Conservation (phyloP, 441 rosid species). For the Jatropha multifida region DNA sequence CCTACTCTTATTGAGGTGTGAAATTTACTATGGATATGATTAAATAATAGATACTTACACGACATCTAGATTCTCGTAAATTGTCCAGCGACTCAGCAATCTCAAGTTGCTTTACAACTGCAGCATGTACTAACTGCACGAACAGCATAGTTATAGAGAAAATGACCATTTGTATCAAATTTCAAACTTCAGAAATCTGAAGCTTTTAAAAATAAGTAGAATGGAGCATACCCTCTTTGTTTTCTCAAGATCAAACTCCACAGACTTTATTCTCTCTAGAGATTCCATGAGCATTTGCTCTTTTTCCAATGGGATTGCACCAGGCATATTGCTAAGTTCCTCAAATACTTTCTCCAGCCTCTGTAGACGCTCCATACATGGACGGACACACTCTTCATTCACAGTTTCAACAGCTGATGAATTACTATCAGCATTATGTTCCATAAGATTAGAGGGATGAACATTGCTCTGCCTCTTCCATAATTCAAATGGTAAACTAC, state of each 20-base stretch:
- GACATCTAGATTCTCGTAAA: conserved; percentile 54
- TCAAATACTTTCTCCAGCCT: conserved; percentile 61
- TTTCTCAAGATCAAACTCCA: conserved; percentile 86
- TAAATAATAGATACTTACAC: conserved; percentile 48
- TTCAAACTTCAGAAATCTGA: conserved; percentile 9
- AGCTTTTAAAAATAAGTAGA: conserved; percentile 1
- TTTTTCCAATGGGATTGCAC: conserved; percentile 73
- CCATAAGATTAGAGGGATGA: conserved; percentile 50
- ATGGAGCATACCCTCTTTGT: conserved; percentile 70
- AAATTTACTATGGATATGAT: not conserved
- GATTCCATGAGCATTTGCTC: conserved; percentile 80
- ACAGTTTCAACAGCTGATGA: conserved; percentile 34
- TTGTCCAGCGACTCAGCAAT: conserved; percentile 59
- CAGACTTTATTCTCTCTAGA: conserved; percentile 81
- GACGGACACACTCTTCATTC: conserved; percentile 50
- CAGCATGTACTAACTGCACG: conserved; percentile 65
- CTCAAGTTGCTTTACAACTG: conserved; percentile 77
- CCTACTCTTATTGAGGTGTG: not conserved
- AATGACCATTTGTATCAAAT: conserved; percentile 1
- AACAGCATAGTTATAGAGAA: conserved; percentile 7
- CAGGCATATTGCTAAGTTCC: conserved; percentile 66
- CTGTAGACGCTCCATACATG: conserved; percentile 76
- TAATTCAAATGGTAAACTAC: conserved; percentile 38
- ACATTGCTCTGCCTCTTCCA: conserved; percentile 57
- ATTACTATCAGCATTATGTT: conserved; percentile 30